Evolutionary conservation across 495 filamentous ascomycete genomes (phyloP).

Genomic region (Acidiella bohemica): DNA sequence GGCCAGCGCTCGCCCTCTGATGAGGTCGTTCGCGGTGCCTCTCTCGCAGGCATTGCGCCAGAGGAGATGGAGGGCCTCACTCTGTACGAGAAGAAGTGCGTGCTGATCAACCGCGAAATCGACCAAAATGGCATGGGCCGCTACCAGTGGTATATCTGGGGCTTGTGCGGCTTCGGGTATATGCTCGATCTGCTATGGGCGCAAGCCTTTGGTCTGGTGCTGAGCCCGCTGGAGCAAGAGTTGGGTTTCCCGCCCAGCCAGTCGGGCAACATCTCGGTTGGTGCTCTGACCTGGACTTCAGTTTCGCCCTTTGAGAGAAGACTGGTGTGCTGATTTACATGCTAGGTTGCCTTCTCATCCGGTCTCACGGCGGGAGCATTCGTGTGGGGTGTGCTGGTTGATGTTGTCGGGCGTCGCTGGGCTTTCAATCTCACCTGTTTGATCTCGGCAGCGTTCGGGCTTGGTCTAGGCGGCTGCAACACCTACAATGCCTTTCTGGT

Average conservation of each 20-base stretch:
- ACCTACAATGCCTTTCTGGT: slow-evolving; percentile 32
- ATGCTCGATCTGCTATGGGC: slow-evolving; percentile 39
- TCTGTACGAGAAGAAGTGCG: slow-evolving; percentile 25
- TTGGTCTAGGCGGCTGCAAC: slow-evolving; percentile 32
- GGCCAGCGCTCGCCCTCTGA: neutral
- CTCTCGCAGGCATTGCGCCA: neutral
- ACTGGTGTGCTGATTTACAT: neutral
- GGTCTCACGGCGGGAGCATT: slow-evolving; percentile 30
- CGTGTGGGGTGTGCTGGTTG: slow-evolving; percentile 37
- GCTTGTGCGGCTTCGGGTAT: slow-evolving; percentile 39
- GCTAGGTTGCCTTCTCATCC: slow-evolving; percentile 15
- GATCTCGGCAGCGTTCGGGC: slow-evolving; percentile 34
- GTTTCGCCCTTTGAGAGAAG: neutral
- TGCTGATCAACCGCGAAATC: slow-evolving; percentile 35
- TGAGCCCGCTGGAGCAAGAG: slow-evolving; percentile 34
- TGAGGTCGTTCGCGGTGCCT: neutral
- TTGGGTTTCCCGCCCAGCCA: slow-evolving; percentile 28
- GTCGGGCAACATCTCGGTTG: slow-evolving; percentile 15
- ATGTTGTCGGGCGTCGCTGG: slow-evolving; percentile 38
- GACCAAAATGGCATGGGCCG: slow-evolving; percentile 37
- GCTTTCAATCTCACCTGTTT: slow-evolving; percentile 39
- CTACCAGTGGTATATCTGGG: slow-evolving; percentile 38
- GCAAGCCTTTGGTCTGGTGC: slow-evolving; percentile 36
- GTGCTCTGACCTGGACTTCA: slow-evolving; percentile 10
- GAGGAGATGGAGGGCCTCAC: slow-evolving; percentile 7